These are phyloP conservation scores for Colletotrichum sp. DNA, from an alignment of 2,329 filamentous ascomycete genomes.

Conservation along the genomic window DNA sequence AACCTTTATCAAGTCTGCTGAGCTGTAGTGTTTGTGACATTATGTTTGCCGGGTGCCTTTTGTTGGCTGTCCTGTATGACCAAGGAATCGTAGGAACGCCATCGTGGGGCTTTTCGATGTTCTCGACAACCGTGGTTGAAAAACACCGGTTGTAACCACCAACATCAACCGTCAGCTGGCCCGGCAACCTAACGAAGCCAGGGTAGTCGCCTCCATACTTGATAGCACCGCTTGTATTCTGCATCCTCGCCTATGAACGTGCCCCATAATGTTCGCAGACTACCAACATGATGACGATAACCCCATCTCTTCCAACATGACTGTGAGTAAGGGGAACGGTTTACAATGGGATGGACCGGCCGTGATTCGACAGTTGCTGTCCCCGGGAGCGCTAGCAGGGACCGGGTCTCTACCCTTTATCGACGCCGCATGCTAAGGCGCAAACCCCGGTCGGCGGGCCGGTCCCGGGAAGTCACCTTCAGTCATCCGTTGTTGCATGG, in stretches of 20 bases:
- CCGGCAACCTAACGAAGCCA: not conserved
- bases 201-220: not conserved
- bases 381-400: not conserved
- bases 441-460: not conserved
- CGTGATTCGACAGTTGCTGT: not conserved
- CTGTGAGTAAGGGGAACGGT: not conserved
- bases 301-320: not conserved
- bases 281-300: rapidly evolving
- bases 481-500: not conserved
- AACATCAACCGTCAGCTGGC: not conserved
- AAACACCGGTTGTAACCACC: rapidly evolving
- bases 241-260: not conserved
- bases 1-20: rapidly evolving
- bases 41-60: too few species aligned
- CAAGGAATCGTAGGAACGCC: too few species aligned
- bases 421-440: not conserved
- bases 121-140: too few species aligned
- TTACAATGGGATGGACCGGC: not conserved
- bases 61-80: too few species aligned
- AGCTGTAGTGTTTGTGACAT: too few species aligned
- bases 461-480: not conserved
- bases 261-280: not conserved
- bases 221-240: not conserved
- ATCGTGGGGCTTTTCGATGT: too few species aligned
- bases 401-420: not conserved